Evolutionary conservation across 2,329 filamentous ascomycete species (phyloP).

Genomic region (Cladosporium velox): DNA sequence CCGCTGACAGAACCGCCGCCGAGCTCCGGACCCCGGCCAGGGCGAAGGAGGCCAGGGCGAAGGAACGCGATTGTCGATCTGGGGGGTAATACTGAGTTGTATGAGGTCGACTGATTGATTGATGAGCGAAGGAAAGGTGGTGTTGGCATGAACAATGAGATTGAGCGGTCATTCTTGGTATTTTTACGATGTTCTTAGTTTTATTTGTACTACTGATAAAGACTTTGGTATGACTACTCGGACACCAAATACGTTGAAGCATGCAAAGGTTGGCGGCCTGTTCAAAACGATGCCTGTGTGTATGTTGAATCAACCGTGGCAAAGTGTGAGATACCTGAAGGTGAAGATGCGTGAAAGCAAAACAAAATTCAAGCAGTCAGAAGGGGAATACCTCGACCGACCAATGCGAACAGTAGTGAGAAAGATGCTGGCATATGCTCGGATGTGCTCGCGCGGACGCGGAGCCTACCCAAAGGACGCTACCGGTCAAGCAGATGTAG

Average conservation of each 20-base stretch:
- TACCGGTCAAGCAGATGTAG: background rate
- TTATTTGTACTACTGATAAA: background rate
- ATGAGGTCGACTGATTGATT: background rate
- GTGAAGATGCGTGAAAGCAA: no score
- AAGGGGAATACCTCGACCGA: no score
- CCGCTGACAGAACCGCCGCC: background rate
- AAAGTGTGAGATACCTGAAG: background rate
- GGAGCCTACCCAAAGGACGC: background rate
- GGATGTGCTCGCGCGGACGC: background rate
- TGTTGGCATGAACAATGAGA: background rate
- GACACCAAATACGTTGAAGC: background rate
- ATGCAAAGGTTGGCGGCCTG: background rate
- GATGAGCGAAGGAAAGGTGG: background rate
- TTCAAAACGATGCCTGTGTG: background rate
- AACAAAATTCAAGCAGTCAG: no score
- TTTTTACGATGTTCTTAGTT: background rate
- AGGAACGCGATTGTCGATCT: background rate
- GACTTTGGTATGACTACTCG: background rate
- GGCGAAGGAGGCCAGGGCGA: background rate
- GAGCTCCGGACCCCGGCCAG: no score
- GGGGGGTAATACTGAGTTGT: background rate
- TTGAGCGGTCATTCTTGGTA: background rate
- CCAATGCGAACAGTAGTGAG: no score
- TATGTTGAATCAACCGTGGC: background rate
- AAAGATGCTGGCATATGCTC: background rate